These are phyloP conservation scores for Alternaria gansuensis DNA, from an alignment of 2,329 filamentous ascomycete species.

Conservation along the genomic window DNA sequence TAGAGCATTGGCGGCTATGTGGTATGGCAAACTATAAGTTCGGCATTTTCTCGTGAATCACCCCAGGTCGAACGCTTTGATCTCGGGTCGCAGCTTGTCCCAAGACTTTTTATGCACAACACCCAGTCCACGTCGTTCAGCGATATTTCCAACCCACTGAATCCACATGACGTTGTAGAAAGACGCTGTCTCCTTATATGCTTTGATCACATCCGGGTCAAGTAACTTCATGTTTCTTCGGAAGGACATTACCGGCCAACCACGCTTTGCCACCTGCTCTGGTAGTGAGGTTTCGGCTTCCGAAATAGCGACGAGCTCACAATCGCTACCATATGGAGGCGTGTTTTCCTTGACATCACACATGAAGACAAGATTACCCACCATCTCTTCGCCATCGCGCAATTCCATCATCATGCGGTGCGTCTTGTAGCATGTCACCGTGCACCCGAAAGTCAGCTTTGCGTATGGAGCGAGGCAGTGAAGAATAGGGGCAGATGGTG, in stretches of 20 bases:
- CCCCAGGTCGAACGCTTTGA: not conserved
- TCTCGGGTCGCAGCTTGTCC: not conserved
- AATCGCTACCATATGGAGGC: not conserved
- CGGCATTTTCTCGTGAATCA: not conserved
- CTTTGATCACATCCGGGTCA: not conserved
- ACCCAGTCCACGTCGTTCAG: not conserved
- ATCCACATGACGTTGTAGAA: slow-evolving; percentile 3
- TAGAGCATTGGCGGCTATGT: no score
- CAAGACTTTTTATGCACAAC: not conserved
- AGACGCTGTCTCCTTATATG: not conserved
- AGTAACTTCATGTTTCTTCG: not conserved
- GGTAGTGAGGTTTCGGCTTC: not conserved
- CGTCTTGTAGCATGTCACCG: not conserved
- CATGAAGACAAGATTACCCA: not conserved
- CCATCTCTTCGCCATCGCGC: not conserved
- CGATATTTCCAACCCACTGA: not conserved
- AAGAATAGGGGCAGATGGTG: not conserved
- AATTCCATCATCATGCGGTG: not conserved
- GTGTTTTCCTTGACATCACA: not conserved
- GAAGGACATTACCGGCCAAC: not conserved
- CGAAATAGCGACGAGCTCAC: not conserved
- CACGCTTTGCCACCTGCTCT: not conserved
- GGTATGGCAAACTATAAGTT: not conserved
- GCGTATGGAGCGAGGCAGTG: not conserved
- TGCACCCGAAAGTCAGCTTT: not conserved